Conservation (phyloP, 768 basidiomycete species). For the Hemileccinum impolitum region DNA sequence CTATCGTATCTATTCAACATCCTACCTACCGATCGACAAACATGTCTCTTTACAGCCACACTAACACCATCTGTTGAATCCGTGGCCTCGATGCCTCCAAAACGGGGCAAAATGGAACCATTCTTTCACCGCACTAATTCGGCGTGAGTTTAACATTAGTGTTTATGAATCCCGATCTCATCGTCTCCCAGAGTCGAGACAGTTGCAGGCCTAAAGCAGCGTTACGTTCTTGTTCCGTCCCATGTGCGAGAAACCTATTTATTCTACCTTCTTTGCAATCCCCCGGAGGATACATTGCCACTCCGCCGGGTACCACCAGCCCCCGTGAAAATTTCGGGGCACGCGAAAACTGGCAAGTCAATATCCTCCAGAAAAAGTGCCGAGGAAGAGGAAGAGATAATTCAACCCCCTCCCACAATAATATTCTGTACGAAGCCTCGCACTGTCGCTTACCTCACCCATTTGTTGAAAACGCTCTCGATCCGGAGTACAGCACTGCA, state of each 20-base stretch:
- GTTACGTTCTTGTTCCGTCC: slow-evolving; percentile 89
- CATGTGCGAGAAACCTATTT: slow-evolving; percentile 93
- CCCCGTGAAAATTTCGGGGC: slow-evolving; percentile 15
- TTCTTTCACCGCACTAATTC: slow-evolving; percentile 81
- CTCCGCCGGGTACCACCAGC: slow-evolving; percentile 65
- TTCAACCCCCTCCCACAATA: slow-evolving; percentile 91
- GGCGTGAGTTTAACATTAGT: slow-evolving; percentile 45
- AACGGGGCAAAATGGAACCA: slow-evolving; percentile 79
- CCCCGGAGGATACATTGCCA: slow-evolving; percentile 71
- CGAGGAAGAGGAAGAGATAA: slow-evolving; percentile 46
- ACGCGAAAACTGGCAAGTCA: slow-evolving; percentile 34
- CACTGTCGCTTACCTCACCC: slow-evolving; percentile 87
- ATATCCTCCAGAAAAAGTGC: slow-evolving; percentile 30
- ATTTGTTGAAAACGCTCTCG: slow-evolving; percentile 68
- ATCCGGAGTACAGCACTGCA: slow-evolving; percentile 90
- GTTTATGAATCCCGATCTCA: not conserved
- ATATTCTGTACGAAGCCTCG: slow-evolving; percentile 86
- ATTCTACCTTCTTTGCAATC: slow-evolving; percentile 84
- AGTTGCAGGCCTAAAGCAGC: slow-evolving; percentile 81
- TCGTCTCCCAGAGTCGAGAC: slow-evolving; percentile 68
- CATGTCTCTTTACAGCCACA: slow-evolving; percentile 95
- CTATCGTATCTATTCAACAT: slow-evolving; percentile 70
- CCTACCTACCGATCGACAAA: slow-evolving; percentile 87
- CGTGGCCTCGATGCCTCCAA: slow-evolving; percentile 67
- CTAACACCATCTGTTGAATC: slow-evolving; percentile 82